Percentiles rank a stretch among this genome's conserved stretches.
Evolutionary conservation across 2,329 filamentous ascomycete genomes (phyloP).

Genomic region (Amauroascus niger): DNA sequence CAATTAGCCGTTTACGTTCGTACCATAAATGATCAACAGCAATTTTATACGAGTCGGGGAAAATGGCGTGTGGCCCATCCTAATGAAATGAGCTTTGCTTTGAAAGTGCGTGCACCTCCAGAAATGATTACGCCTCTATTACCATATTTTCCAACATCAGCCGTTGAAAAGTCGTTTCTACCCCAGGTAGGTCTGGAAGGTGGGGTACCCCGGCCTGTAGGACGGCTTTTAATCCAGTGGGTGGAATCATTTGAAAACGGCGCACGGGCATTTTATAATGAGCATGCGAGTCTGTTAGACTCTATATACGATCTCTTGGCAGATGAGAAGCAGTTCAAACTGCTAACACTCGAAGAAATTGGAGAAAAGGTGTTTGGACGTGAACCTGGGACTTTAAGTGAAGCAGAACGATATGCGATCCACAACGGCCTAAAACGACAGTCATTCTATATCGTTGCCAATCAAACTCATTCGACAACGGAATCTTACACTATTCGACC

Average conservation of each 20-base stretch:
- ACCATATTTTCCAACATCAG: constrained; percentile 41
- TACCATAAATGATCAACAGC: constrained; percentile 33
- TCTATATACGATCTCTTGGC: constrained; percentile 32
- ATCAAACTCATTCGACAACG: constrained; percentile 28
- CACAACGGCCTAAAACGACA: constrained; percentile 27
- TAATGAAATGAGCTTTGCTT: constrained; percentile 38
- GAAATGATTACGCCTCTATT: constrained; percentile 40
- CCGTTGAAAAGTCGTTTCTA: constrained; percentile 22
- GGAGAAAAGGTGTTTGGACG: constrained; percentile 28
- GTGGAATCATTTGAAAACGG: constrained; percentile 29
- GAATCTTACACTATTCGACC: constrained; percentile 43
- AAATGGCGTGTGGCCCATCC: constrained; percentile 36
- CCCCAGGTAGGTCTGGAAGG: constrained; percentile 34
- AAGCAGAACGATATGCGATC: constrained; percentile 28
- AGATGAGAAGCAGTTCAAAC: constrained; percentile 27
- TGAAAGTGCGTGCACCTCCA: constrained; percentile 41
- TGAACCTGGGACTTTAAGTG: constrained; percentile 24
- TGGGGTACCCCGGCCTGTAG: constrained; percentile 33
- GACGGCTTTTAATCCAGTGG: constrained; percentile 28
- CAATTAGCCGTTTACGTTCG: constrained; percentile 35
- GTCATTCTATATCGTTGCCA: constrained; percentile 29
- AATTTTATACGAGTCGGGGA: constrained; percentile 37
- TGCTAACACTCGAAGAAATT: constrained; percentile 32
- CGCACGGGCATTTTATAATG: constrained; percentile 28
- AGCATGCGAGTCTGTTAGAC: constrained; percentile 29